These are phyloP conservation scores for Candida sphagnicola DNA, from an alignment of 805 yeast genomes.

Conservation along the genomic window DNA sequence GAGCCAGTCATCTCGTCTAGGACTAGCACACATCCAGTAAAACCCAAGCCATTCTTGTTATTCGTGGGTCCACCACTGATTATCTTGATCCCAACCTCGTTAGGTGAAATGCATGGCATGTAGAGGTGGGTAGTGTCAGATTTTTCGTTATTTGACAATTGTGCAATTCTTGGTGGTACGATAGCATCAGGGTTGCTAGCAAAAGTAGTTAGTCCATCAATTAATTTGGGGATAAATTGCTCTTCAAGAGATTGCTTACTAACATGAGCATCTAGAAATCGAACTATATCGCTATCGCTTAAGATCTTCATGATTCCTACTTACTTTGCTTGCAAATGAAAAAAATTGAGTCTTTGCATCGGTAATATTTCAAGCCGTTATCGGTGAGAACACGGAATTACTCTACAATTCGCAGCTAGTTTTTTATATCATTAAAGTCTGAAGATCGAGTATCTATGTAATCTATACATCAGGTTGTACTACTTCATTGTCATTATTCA, in stretches of 20 bases:
- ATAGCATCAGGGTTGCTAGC: constrained; percentile 40
- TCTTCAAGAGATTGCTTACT: constrained; percentile 17
- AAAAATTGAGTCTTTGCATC: background rate
- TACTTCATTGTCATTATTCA: background rate
- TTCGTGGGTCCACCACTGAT: constrained; percentile 48
- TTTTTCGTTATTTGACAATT: constrained; percentile 27
- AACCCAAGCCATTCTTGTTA: constrained; percentile 39
- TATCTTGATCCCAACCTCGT: constrained; percentile 55
- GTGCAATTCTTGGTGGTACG: constrained; percentile 52
- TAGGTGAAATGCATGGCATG: constrained; percentile 61
- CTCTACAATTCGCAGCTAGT: no score
- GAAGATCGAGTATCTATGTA: no score
- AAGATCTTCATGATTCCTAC: constrained; percentile 26
- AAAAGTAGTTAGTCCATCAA: constrained; percentile 38
- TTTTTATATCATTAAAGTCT: no score
- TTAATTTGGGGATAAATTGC: constrained; percentile 33
- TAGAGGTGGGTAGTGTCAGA: constrained; percentile 47
- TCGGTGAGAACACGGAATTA: no score
- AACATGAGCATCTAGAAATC: constrained; percentile 23
- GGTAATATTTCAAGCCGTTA: background rate
- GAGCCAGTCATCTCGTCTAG: constrained; percentile 49
- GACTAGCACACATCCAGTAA: constrained; percentile 53
- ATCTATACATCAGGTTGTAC: background rate
- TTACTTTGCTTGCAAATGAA: no score
- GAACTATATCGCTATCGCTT: constrained; percentile 26